Base-by-base conservation (phyloP, 306 rosid genomes). In the Rosa multiflora region DNA sequence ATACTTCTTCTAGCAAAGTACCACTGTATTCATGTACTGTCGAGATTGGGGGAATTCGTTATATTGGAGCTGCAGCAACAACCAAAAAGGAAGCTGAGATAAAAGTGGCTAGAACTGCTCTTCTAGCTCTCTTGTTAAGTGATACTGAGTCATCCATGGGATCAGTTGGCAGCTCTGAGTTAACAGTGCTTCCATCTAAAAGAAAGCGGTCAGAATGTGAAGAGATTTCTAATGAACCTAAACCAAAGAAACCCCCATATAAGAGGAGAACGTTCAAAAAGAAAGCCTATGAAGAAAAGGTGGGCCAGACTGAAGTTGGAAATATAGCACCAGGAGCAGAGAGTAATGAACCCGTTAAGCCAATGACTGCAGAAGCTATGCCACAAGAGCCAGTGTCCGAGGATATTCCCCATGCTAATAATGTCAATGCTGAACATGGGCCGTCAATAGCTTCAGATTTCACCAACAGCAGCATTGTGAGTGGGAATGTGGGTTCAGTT, bases 81-180 rank as follows among this genome's bases (percentile, higher is more conserved):
- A 92, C 99, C 1, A 95, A 95, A 88, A 95, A 88, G 87, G 99
- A 95, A 81, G 98, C 99, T 3, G 99, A 95, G 88, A 88, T 95
- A 70, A 95, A 95, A 88, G 98, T 97, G 53, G 99, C 99, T 20
- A 92, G 98, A 89, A 95, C 99, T 83, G 98, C 98, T 43, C 87
- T 92, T 67, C 80, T 95, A 80, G 98, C 99, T 66, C 88, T 92
- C 70, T 88, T 75, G 87, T 82, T 90, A 58, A 88, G 87, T 81
- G 77, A 91, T 64, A 68, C 88, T n/a, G 82, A 84, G 14, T 80
- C 86, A 73, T 83, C 89, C 48, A 55, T 74, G 71, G 86, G 88
- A 52, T 82, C 83, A 66, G 68, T 77, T 61, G 87, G 78, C 72
- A 80, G 75, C 55, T 47, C 86, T 76, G 83, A 87, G 81, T 82